Base-by-base conservation (phyloP, 169 alveolate genomes). In the Babesia divergens region DNA sequence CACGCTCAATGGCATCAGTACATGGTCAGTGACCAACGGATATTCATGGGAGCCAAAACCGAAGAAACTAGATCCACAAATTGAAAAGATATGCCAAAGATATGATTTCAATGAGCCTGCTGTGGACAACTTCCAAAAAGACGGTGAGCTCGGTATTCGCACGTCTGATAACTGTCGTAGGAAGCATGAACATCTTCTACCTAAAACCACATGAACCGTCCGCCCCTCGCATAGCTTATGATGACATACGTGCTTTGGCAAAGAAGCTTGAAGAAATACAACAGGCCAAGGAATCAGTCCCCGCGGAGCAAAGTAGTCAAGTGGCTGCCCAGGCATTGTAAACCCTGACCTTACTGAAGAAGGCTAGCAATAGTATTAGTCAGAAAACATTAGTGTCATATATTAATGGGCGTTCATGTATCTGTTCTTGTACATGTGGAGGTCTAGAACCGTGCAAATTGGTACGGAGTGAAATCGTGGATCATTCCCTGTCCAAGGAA, bases 41-140 rank as follows among this genome's bases (percentile, higher is more conserved):
- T 80, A 80, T 55, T 35, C 50, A 24, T 80, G 88, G 88, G 70
- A 69, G 28, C 88, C 88, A 35, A 80, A 64, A 52, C 59, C 38
- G 50, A 60, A 52, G 40, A 32, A 9, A 14, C 71, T 69, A 46
- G 64, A 70, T 47, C 58, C 55, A n/a, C 71, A 60, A 46, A 70
- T 70, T 16, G 82, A 69, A 22, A n/a, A 49, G 34, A 32, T 80
- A 31, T 59, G 79, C 37, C 47, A 80, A 11, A 29, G 53, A 11
- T 80, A 80, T 66, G 65, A 54, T 47, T 69, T 69, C 54, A 46
- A 62, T 11, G 69, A 70, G 24, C 29, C 18, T 3, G 66, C 42
- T 1, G 68, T 29, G 18, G 60, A 56, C 18, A 59, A 42, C 28
- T 67, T 18, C 60, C n/a, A 40, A n/a, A 59, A 56, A 3, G 86